Base-by-base conservation (phyloP, 1,139 yeast genomes). In the Kurtzmaniella natalensis region DNA sequence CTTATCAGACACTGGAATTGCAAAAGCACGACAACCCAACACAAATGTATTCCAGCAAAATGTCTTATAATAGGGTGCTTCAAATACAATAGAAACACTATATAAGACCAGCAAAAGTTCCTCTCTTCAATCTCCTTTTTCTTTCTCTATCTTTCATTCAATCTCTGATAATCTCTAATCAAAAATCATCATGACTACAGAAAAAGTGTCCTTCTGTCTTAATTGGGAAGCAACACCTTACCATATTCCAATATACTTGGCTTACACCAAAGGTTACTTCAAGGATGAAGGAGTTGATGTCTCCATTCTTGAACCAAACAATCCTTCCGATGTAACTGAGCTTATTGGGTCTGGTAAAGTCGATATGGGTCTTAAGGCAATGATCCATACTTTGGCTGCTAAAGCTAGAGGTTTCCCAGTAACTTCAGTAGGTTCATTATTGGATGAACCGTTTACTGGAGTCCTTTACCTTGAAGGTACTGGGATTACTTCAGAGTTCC, bases 151-250 rank as follows among this genome's bases (percentile, higher is more conserved):
- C n/a, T n/a, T n/a, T n/a, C n/a, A n/a, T n/a, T n/a, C 13, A 13
- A 7, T 8, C 18, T 25, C 18, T 8, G 13, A 7, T 8, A 7
- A 16, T 15, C 18, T 9, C 20, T n/a, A 23, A 24, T 24, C 11
- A 23, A 23, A n/a, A 9, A 19, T 19, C 8, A 22, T 9, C 11
- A 37, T 37, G 39, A 10, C 39, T 28, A 62, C 76, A 31, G 57
- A 70, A 40, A 73, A 71, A 44, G 68, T 72, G 47, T 64, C 78
- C 18, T 74, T 74, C 48, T 63, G 69, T 35, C 61, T 73, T 45
- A 74, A 74, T 57, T 74, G 80, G 80, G 69, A 70, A 46, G 68
- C 78, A 28, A 69, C 78, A 21, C 77, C 80, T 25, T 74, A 74
- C 61, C 79, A 74, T 42, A 67, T 72, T 38, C 78, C 80, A 18